Percentiles rank a stretch among this genome's conserved stretches.
phyloP scores from a whole-genome alignment of 2,329 filamentous ascomycete species.

The Penicillium vulpinum region DNA sequence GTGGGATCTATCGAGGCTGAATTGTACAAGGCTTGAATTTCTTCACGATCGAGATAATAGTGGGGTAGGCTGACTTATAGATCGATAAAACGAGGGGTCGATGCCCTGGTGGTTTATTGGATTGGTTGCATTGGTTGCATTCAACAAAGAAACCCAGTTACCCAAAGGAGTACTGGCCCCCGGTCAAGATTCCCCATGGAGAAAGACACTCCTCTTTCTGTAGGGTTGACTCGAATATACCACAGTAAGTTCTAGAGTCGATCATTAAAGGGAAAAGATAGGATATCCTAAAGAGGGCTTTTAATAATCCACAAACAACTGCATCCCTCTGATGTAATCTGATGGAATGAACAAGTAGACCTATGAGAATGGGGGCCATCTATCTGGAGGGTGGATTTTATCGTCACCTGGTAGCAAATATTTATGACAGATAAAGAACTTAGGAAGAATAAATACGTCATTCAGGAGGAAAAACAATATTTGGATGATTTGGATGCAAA shows the following conservation, averaged over 20 bases:
- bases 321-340: not conserved
- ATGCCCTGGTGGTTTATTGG: not conserved
- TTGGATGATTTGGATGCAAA: not conserved
- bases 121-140: no score
- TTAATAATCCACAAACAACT: not conserved
- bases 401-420: not conserved
- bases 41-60: not conserved
- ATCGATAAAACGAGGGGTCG: not conserved
- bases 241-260: not conserved
- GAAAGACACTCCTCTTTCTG: not conserved
- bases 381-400: not conserved
- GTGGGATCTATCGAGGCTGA: no score
- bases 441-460: not conserved
- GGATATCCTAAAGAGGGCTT: not conserved
- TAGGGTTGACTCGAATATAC: not conserved
- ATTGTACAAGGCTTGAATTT: not conserved
- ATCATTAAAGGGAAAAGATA: not conserved
- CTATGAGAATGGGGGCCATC: not conserved
- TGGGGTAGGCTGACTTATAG: not conserved
- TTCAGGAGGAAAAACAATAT: not conserved
- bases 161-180: not conserved
- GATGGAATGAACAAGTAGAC: no score
- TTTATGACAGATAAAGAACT: not conserved
- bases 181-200: not conserved
- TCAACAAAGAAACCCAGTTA: not conserved